Evolutionary conservation across 1,139 yeast species (phyloP), one percentile per base, ranked within the genome.

Genomic region (Suhomyces guaymorum): DNA sequence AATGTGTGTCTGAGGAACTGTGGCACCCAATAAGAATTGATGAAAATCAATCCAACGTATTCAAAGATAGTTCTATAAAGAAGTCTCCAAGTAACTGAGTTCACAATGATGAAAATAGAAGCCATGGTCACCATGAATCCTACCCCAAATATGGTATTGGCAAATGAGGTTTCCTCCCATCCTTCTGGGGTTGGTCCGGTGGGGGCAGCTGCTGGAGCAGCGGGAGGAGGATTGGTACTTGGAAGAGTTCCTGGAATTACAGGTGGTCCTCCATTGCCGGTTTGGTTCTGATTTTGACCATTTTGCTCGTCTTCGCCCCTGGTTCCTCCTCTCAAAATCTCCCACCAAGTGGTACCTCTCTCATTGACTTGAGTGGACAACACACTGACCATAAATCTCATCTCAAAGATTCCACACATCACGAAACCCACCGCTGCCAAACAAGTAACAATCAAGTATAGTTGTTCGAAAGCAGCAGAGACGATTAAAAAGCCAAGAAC

Each of bases 11-110:
- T 70, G 42, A 80, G 77, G 32, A 88, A 82, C 56, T 90, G 98
- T 0, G 97, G 97, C n/a, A 84, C 48, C 97, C 97, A 90, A 47
- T 77, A 80, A 1, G 95, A 85, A 54, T 80, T 85, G 20, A 82
- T 52, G 1, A 70, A 38, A 2, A 80, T 42, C 5, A 82, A 54
- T 1, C 75, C 62, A 2, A 72, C 37, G 40, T 75, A 79, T 53
- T 88, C 96, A 52, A 81, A 77, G 3, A 66, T 49, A 15, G 59
- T 58, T 37, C 96, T 66, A 28, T 76, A 61, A 10, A 58, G 60
- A 19, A 67, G 65, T 23, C 92, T 78, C 95, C 95, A 87, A 23
- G 76, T 59, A 2, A 73, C 54, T 1, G 88, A 70, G 38, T 78
- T 79, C 27, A 82, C 44, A 0, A 83, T 61, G 4, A 83, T 43